Percentiles rank a stretch among this genome's conserved stretches.
phyloP scores from a whole-genome alignment of 2,329 filamentous ascomycete species.

The Fonsecaea monophora region DNA sequence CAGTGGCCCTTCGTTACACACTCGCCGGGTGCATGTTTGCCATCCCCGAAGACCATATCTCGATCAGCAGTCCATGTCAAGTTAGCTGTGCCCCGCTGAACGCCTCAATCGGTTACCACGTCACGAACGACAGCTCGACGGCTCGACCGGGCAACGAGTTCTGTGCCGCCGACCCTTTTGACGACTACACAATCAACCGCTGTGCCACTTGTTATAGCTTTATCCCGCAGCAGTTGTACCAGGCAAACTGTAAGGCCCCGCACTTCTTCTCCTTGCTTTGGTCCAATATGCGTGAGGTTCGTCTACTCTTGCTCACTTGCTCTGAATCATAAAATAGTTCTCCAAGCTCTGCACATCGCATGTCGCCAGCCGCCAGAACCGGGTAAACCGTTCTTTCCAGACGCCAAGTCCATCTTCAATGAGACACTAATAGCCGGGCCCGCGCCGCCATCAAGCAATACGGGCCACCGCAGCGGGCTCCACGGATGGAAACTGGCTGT shows the following conservation, averaged over 20 bases:
- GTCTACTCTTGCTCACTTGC: neutral
- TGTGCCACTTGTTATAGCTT: constrained; percentile 54
- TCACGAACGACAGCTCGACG: constrained; percentile 43
- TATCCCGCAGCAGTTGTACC: constrained; percentile 49
- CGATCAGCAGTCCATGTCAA: constrained; percentile 52
- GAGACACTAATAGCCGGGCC: constrained; percentile 42
- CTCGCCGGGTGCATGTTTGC: constrained; percentile 54
- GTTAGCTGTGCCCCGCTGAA: constrained; percentile 50
- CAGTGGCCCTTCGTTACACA: constrained; percentile 56
- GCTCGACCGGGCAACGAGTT: constrained; percentile 46
- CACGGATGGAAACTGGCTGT: constrained; percentile 46
- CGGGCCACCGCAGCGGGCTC: constrained; percentile 34
- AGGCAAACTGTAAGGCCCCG: constrained; percentile 52
- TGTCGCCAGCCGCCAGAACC: constrained; percentile 50
- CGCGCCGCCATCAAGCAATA: constrained; percentile 37
- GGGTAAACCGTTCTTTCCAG: constrained; percentile 49
- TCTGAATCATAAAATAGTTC: constrained; percentile 43
- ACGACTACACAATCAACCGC: constrained; percentile 50
- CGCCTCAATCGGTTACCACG: constrained; percentile 39
- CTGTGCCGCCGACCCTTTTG: constrained; percentile 49
- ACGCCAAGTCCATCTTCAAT: constrained; percentile 51
- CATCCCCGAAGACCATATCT: constrained; percentile 46
- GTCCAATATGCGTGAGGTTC: no score
- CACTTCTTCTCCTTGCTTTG: constrained; percentile 3
- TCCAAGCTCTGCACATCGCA: constrained; percentile 55